phyloP scores from a whole-genome alignment of 495 filamentous ascomycete species.

The Hypoxylon intermedium region DNA sequence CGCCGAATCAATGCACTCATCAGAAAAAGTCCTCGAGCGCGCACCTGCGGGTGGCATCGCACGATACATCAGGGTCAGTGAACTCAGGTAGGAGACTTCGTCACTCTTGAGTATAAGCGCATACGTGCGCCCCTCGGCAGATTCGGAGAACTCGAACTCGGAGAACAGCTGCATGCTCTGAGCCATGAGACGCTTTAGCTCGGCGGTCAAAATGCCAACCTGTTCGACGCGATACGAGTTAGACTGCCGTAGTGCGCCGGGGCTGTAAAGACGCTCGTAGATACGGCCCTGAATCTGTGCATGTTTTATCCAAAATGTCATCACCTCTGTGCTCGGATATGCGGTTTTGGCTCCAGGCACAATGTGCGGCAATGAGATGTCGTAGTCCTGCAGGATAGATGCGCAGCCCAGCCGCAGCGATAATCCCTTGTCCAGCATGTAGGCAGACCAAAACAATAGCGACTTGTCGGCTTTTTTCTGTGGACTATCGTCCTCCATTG shows the following conservation, averaged over 20 bases:
- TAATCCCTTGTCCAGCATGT: conserved; percentile 66
- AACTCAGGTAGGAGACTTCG: conserved; percentile 60
- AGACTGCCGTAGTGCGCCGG: conserved; percentile 60
- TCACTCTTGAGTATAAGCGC: conserved; percentile 61
- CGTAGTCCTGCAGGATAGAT: conserved; percentile 67
- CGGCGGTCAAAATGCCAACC: conserved; percentile 39
- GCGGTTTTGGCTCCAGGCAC: conserved; percentile 44
- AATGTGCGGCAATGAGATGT: conserved; percentile 62
- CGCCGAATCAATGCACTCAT: conserved; percentile 67
- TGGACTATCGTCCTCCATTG: conserved; percentile 55
- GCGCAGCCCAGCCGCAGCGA: conserved; percentile 70
- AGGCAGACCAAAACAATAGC: conserved; percentile 68
- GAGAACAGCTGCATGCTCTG: conserved; percentile 36
- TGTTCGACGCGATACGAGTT: conserved; percentile 53
- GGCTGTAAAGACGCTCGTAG: conserved; percentile 68
- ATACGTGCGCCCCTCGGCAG: conserved; percentile 46
- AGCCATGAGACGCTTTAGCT: conserved; percentile 34
- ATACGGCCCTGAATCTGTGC: conserved; percentile 63
- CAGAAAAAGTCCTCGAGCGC: conserved; percentile 56
- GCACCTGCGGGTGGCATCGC: conserved; percentile 60
- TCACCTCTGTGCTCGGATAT: conserved; percentile 46
- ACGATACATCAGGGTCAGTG: conserved; percentile 67
- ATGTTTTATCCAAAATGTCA: conserved; percentile 59
- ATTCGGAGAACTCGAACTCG: conserved; percentile 21
- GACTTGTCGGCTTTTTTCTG: conserved; percentile 49